phyloP scores from a whole-genome alignment of 1,284 basidiomycete species.

The Trichosporon ovoides region DNA sequence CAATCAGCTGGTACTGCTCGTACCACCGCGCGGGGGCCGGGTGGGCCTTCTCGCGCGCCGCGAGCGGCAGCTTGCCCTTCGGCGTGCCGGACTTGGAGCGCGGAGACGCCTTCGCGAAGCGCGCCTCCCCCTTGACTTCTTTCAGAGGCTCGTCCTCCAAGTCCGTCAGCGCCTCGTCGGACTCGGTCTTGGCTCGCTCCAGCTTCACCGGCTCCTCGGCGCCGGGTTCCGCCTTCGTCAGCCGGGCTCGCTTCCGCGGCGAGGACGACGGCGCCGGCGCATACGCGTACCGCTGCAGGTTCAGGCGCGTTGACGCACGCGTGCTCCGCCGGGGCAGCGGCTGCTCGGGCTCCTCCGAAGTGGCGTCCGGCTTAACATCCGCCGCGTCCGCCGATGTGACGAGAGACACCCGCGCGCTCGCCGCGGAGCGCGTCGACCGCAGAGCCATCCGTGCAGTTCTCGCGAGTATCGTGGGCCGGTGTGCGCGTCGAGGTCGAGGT shows the following conservation, averaged over 20 bases:
- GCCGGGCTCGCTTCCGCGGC: slow-evolving; percentile 4
- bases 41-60: slow-evolving; percentile 56
- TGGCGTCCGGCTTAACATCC: slow-evolving; percentile 8
- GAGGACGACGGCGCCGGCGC: slow-evolving; percentile 12
- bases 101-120: not conserved
- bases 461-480: not conserved
- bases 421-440: slow-evolving; percentile 16
- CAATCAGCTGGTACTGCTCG: slow-evolving; percentile 68
- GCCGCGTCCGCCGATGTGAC: slow-evolving; percentile 1
- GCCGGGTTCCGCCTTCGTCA: not conserved
- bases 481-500: too few relatives aligned
- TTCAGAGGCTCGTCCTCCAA: slow-evolving; percentile 1
- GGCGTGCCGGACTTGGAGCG: slow-evolving; percentile 14
- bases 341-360: slow-evolving; percentile 9
- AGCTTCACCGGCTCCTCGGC: not conserved
- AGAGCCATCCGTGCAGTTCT: slow-evolving; percentile 6
- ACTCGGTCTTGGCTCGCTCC: too few relatives aligned
- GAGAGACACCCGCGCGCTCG: slow-evolving; percentile 18
- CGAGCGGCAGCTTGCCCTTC: slow-evolving; percentile 47
- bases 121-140: slow-evolving; percentile 11
- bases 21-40: slow-evolving; percentile 68
- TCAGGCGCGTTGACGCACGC: slow-evolving; percentile 21
- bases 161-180: not conserved
- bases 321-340: slow-evolving; percentile 25
- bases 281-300: slow-evolving; percentile 24